Percentiles rank a stretch among this genome's conserved stretches.
Evolutionary conservation across 2,329 filamentous ascomycete genomes (phyloP).

Genomic region (Aureobasidium sp.): DNA sequence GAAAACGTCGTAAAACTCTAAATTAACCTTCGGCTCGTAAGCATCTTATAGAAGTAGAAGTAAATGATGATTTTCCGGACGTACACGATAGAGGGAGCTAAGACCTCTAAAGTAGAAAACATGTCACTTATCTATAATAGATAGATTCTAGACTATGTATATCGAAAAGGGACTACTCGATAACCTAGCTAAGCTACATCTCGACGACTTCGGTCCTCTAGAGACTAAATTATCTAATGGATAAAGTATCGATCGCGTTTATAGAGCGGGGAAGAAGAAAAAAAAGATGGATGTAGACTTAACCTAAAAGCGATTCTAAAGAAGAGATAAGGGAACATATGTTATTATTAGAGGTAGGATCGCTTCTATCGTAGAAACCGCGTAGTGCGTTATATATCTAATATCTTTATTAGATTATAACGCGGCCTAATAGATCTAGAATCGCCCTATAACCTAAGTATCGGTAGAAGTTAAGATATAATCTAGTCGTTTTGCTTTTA

Average conservation of each 20-base stretch:
- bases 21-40: not conserved
- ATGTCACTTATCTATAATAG: not conserved
- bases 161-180: not conserved
- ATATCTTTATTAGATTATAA: not conserved
- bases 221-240: not conserved
- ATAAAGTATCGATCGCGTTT: not conserved
- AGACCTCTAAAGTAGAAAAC: not conserved
- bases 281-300: not conserved
- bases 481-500: not conserved
- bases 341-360: not conserved
- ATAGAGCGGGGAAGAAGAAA: not conserved
- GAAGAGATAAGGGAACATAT: not conserved
- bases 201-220: not conserved
- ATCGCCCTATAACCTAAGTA: not conserved
- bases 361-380: not conserved
- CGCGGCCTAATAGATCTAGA: not conserved
- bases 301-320: not conserved
- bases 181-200: not conserved
- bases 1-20: not conserved
- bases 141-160: not conserved
- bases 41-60: not conserved
- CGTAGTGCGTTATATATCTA: not conserved
- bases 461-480: not conserved
- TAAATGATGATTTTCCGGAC: not conserved
- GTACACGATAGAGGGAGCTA: not conserved